phyloP scores from a whole-genome alignment of 2,329 filamentous ascomycete genomes.

The Incumbomyces delicatus region DNA sequence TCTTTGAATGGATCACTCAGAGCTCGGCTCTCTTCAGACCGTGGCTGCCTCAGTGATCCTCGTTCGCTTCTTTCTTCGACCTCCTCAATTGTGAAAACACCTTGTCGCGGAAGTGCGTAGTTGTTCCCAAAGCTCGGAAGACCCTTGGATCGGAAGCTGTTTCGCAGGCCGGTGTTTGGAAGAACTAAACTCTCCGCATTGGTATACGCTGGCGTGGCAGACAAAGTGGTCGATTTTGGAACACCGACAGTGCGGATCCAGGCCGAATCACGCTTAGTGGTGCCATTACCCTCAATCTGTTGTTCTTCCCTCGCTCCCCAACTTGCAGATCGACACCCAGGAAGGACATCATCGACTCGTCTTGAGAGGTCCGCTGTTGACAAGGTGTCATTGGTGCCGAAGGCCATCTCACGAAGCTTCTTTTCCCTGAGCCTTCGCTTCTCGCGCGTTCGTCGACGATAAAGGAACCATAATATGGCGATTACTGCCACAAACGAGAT shows the following conservation, averaged over 20 bases:
- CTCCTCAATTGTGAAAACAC: slow-evolving; percentile 20
- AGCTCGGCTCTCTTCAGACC: background rate
- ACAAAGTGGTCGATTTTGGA: background rate
- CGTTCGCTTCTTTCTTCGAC: slow-evolving; percentile 17
- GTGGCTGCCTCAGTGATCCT: slow-evolving; percentile 12
- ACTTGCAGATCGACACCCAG: slow-evolving; percentile 15
- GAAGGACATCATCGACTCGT: slow-evolving; percentile 11
- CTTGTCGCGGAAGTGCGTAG: slow-evolving; percentile 9
- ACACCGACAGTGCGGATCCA: background rate
- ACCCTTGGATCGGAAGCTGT: slow-evolving; percentile 33
- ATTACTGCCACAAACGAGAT: slow-evolving; percentile 42
- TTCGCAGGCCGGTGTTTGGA: slow-evolving; percentile 31
- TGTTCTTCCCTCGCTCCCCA: slow-evolving; percentile 18
- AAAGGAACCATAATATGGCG: slow-evolving; percentile 41
- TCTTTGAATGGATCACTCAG: slow-evolving; percentile 12
- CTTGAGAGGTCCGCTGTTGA: slow-evolving; percentile 24
- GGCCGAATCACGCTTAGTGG: background rate
- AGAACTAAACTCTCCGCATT: slow-evolving; percentile 29
- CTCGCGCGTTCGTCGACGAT: slow-evolving; percentile 38
- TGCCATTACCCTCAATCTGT: slow-evolving; percentile 15
- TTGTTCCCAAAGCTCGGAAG: slow-evolving; percentile 7
- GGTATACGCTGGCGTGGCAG: slow-evolving; percentile 12
- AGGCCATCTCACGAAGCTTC: slow-evolving; percentile 43
- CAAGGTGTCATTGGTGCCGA: slow-evolving; percentile 40
- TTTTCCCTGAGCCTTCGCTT: slow-evolving; percentile 40